Conservation (phyloP, 306 rosid genomes). For the Cajanus cajan region DNA sequence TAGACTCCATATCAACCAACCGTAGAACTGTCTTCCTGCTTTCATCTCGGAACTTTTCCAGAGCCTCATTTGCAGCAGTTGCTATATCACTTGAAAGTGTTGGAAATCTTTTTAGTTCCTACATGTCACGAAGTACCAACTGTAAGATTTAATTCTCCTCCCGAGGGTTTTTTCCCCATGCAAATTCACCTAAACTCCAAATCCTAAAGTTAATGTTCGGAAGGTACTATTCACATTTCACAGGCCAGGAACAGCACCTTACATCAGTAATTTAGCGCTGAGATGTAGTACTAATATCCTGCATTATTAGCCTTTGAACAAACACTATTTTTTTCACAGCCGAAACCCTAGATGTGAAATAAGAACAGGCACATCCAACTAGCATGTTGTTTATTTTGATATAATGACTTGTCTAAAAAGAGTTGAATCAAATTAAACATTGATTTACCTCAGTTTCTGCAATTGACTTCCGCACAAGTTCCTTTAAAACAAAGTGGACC, state of each 20-base stretch:
- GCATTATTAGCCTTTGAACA: constrained; percentile 18
- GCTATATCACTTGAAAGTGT: constrained; percentile 83
- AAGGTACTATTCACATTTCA: constrained; percentile 12
- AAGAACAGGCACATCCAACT: constrained; percentile 6
- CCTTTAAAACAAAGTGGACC: constrained; percentile 96
- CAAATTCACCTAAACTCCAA: constrained; percentile 17
- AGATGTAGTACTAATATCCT: constrained; percentile 4
- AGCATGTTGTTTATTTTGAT: background rate
- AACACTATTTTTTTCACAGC: constrained; percentile 8
- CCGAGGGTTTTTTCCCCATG: background rate
- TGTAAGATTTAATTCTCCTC: constrained; percentile 30
- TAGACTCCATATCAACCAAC: constrained; percentile 97
- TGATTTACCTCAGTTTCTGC: constrained; percentile 81
- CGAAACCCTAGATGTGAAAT: background rate
- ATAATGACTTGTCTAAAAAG: background rate
- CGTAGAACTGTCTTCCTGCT: constrained; percentile 83
- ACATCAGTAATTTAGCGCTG: background rate
- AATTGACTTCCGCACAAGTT: constrained; percentile 93
- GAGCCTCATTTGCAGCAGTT: constrained; percentile 77
- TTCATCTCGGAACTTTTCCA: constrained; percentile 92
- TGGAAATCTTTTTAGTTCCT: constrained; percentile 97
- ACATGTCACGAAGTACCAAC: constrained; percentile 30
- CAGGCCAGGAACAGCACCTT: background rate
- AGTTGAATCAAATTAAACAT: background rate
- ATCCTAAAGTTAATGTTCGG: background rate